Base-by-base conservation (phyloP, 78 protist species). In the Monosiga brevicollis region DNA sequence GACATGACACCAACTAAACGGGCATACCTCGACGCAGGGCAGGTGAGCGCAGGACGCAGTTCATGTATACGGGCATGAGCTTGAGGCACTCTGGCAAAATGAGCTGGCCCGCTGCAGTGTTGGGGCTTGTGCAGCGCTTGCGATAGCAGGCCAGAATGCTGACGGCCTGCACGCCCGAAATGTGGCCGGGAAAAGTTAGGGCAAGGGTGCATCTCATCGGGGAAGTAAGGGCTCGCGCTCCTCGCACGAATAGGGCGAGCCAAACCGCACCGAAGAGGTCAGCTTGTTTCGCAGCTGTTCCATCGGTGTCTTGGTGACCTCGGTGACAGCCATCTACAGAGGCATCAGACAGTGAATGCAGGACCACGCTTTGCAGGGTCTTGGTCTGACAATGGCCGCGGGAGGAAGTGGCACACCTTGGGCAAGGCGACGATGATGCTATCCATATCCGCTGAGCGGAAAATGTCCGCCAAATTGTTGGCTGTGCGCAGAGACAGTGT, bases 31-130 rank as follows among this genome's bases (percentile, higher is more conserved):
- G 3, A 0, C 82, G 82, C 78, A 84, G 41, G 2, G 73, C 43
- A 37, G 23, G 76, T 35, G 3, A 1, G 82, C 76, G 73, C n/a
- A 83, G 43, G n/a, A 87, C 42, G 11, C 82, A 29, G 49, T 55
- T 73, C 22, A 71, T 3, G 62, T 78, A 85, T 2, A 86, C 87
- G 0, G 92, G 92, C 62, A 89, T 36, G 86, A 89, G 85, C 86
- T 89, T 89, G 70, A 89, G 92, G 2, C 86, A 26, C 83, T 89
- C 92, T 0, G 92, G 92, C 77, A 89, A 73, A 70, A 89, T 84
- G 54, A 89, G 87, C 88, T 87, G 85, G 24, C 1, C 32, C 39
- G 29, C 84, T 0, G 86, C 42, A 1, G 90, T 35, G 38, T 73
- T 32, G 10, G 78, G 41, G 34, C 84, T 26, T 22, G 90, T 84